Base-by-base conservation (phyloP, 345 rosid genomes). In the Eucalyptus grandis region DNA sequence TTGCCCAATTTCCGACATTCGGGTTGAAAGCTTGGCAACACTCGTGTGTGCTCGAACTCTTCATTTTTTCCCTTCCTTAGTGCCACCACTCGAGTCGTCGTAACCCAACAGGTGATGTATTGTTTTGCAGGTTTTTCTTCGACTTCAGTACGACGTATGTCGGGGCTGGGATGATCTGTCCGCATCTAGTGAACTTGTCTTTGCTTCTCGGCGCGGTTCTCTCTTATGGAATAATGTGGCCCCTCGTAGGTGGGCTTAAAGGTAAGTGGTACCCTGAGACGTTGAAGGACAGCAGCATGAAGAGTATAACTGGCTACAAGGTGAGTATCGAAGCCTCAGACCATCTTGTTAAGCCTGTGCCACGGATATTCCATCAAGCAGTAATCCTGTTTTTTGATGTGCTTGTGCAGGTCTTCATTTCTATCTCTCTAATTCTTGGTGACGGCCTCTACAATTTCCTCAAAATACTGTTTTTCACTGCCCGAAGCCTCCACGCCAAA, bases 401-500 rank as follows among this genome's bases (percentile, higher is more conserved):
- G 53, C 24, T 53, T 44, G 13, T 93, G 90, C 94, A 97, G 98
- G 98, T 97, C 86, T 98, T 98, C 82, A 90, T 98, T 92, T 94
- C 98, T 51, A 97, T 98, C 87, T 92, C 99, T 58, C 91, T 96
- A 88, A 96, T 98, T 88, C 95, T 98, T 1, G 99, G 99, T 43
- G 99, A 98, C 62, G 99, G 99, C 12, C 95, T 98, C 88, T 97
- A 97, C 96, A 95, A 97, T 86, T 98, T 98, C 93, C 90, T 96
- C 89, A 98, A 97, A 94, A 96, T 95, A 89, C 92, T 98, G 27
- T 90, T 87, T 86, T 91, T 92, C 88, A 96, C 95, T 69, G 96
- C 95, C 44, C 82, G 87, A 88, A 96, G 86, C 92, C 93, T 98
- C 86, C 91, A 69, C 40, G 62, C 89, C 89, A 92, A 91, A 89